Evolutionary conservation across 2,329 filamentous ascomycete species (phyloP).

Genomic region (Pseudocercospora macadamiae): DNA sequence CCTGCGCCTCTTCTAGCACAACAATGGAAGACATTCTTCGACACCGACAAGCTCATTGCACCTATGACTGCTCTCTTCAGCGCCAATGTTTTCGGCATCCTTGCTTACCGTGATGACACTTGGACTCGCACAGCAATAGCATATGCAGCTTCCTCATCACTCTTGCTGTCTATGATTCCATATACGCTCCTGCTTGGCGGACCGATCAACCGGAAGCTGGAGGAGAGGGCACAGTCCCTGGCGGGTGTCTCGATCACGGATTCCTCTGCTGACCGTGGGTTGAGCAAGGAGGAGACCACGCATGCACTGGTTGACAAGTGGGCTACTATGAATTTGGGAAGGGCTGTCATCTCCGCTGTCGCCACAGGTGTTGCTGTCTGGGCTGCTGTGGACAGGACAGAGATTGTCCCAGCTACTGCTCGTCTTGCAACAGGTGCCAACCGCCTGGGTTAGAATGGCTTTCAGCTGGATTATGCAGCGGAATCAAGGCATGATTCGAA

Average conservation of each 20-base stretch:
- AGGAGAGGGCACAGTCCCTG: slow-evolving; percentile 48
- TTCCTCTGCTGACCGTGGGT: slow-evolving; percentile 43
- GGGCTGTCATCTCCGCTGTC: slow-evolving; percentile 37
- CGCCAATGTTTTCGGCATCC: slow-evolving; percentile 48
- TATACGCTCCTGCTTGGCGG: slow-evolving; percentile 56
- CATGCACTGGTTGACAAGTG: slow-evolving; percentile 58
- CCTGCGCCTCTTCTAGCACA: slow-evolving; percentile 58
- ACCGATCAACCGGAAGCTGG: slow-evolving; percentile 54
- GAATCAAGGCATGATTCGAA: no score
- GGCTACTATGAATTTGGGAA: slow-evolving; percentile 56
- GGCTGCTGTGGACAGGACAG: slow-evolving; percentile 34
- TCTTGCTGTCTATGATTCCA: slow-evolving; percentile 54
- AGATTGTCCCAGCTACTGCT: slow-evolving; percentile 31
- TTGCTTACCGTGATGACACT: slow-evolving; percentile 46
- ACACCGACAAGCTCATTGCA: slow-evolving; percentile 44
- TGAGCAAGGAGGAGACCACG: slow-evolving; percentile 48
- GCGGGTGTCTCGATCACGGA: slow-evolving; percentile 42
- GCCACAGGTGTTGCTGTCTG: slow-evolving; percentile 31
- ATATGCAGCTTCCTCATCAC: slow-evolving; percentile 51
- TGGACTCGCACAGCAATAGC: slow-evolving; percentile 42
- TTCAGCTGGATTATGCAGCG: not conserved
- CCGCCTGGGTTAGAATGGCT: no score
- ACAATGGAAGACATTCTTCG: slow-evolving; percentile 57
- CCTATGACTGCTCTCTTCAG: slow-evolving; percentile 47
- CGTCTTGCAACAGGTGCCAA: slow-evolving; percentile 31